Base-by-base conservation (phyloP, 441 rosid species). In the Daphne laureola region DNA sequence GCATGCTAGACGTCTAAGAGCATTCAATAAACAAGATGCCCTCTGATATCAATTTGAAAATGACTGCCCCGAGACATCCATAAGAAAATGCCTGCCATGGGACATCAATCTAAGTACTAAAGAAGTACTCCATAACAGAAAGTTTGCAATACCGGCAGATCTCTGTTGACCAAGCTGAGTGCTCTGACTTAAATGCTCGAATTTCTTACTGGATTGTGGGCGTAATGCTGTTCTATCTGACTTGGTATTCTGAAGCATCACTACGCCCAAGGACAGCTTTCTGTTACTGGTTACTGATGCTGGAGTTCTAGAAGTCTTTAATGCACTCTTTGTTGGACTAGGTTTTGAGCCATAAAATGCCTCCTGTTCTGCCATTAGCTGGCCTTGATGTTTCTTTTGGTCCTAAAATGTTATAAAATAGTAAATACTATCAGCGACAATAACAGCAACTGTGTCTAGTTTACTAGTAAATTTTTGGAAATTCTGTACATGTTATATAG, bases 311-410 rank as follows among this genome's bases (percentile, higher is more conserved):
- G 80, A 42, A 61, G 72, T 69, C 65, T 87, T 93, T 71, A 66
- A 84, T 38, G 66, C 87, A 53, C 82, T 76, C 43, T 78, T 78
- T 53, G 63, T 61, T 25, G 98, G 95, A 62, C 95, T 89, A 40
- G 82, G 90, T 70, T 80, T 87, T 16, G 95, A 80, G 44, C 97
- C 93, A 43, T 77, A 83, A 49, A 72, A 69, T 14, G 84, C 77
- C 70, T 87, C 93, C 71, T 87, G 82, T 57, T 85, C 91, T 42
- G 89, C 82, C 44, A 82, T 79, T 43, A 76, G 70, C 71, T 83
- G 96, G 23, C 73, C 96, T 58, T 89, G 82, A 55, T 78, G 78
- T 76, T 76, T 92, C 83, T 83, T 89, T 70, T 73, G 83, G 62
- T 87, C 90, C 98, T 86, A 67, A 60, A 50, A 48, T 15, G 45